Evolutionary conservation across 345 rosid species (phyloP).

Genomic region (Anastatica hierochuntica): DNA sequence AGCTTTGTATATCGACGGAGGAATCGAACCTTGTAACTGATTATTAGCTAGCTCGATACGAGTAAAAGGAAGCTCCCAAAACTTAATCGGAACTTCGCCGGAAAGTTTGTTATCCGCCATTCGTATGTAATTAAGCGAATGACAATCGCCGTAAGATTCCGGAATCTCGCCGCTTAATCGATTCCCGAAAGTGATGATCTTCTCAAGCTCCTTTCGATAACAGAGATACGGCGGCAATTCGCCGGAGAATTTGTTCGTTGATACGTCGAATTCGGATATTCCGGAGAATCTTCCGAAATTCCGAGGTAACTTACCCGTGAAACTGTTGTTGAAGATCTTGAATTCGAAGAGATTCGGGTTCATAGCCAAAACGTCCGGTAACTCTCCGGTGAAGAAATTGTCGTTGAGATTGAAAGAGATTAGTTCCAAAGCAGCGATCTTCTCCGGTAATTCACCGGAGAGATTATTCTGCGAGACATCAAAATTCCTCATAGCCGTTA

Average conservation of each 20-base stretch:
- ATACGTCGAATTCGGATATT: slow-evolving; percentile 49
- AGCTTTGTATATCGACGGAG: slow-evolving; percentile 33
- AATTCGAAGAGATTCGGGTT: slow-evolving; percentile 40
- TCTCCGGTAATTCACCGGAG: slow-evolving; percentile 39
- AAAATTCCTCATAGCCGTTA: slow-evolving; percentile 29
- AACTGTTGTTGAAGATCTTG: slow-evolving; percentile 70
- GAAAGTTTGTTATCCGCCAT: slow-evolving; percentile 39
- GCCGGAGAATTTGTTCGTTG: slow-evolving; percentile 45
- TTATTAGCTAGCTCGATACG: slow-evolving; percentile 40
- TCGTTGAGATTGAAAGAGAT: slow-evolving; percentile 46
- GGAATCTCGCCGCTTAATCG: slow-evolving; percentile 43
- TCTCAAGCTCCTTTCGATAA: slow-evolving; percentile 28
- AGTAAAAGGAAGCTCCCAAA: slow-evolving; percentile 46
- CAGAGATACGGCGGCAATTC: slow-evolving; percentile 55
- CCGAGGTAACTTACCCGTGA: slow-evolving; percentile 44
- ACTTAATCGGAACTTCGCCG: slow-evolving; percentile 34
- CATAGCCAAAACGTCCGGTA: slow-evolving; percentile 38
- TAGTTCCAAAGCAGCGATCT: slow-evolving; percentile 36
- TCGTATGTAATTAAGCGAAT: slow-evolving; percentile 35
- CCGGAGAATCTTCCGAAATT: slow-evolving; percentile 44
- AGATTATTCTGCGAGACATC: slow-evolving; percentile 65
- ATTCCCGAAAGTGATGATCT: slow-evolving; percentile 37
- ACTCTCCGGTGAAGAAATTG: slow-evolving; percentile 43
- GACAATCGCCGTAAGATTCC: slow-evolving; percentile 44
- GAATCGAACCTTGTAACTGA: slow-evolving; percentile 42